Evolutionary conservation across 352 stramenopile genomes (phyloP), one percentile per base, ranked within the genome.

Genomic region (Globisporangium paroecandrum): DNA sequence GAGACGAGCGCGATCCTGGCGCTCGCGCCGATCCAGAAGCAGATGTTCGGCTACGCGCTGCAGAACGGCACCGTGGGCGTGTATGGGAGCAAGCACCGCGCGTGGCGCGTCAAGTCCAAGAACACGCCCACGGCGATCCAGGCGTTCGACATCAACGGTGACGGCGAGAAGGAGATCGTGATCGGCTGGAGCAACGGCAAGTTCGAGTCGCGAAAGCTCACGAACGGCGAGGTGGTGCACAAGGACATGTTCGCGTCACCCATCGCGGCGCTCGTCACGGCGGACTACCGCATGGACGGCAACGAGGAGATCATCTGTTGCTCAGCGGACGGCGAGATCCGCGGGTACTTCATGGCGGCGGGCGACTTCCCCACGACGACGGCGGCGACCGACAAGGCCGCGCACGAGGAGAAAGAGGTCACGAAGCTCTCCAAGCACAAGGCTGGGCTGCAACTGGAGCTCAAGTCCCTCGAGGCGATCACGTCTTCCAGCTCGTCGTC

Each of bases 81-180:
- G 5, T 98, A 98, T 75, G 85, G 91, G 34, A 89, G 87, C 46
- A 90, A 88, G 34, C 73, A 82, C 69, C 89, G 94, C 56, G 79
- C 92, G 12, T 98, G 93, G 93, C 85, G 94, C 59, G 89, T 98
- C 68, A 98, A 98, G 70, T 94, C 83, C 18, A 98, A 98, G 69
- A 90, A 98, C 68, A 68, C 75, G 10, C 81, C 89, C 2, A 93
- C 78, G 4, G 81, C 89, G 4, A 87, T 98, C 62, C 78, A 88
- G 47, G 85, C 76, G 57, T 97, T 97, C 70, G 91, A 98, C 69
- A 90, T 98, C 47, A 90, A 98, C 58, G 89, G 82, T 15, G 93
- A 98, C 65, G 93, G 90, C 36, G 87, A 94, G 46, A 83, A 89
- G 56, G 90, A 98, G 66, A 83, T 95, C 56, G 73, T 98, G 41